Base-by-base conservation (phyloP, 768 basidiomycete species). In the Trametes elegans region DNA sequence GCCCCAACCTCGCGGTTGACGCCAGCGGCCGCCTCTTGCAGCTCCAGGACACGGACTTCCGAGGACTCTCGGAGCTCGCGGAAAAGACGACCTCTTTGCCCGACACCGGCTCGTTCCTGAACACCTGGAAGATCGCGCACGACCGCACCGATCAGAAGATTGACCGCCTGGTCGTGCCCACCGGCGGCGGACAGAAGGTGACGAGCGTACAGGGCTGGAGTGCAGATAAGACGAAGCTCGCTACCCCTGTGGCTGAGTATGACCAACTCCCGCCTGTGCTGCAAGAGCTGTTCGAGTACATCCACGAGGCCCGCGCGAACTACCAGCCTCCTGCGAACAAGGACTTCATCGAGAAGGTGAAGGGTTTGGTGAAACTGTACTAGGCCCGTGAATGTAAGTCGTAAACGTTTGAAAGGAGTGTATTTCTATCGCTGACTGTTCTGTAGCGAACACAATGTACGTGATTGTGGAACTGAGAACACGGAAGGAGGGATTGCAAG, bases 391-490 rank as follows among this genome's bases (percentile, higher is more conserved):
- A 13, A 21, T 21, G 19, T n/a, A n/a, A n/a, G n/a, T n/a, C n/a
- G n/a, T n/a, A n/a, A n/a, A n/a, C n/a, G n/a, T n/a, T n/a, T n/a
- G n/a, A n/a, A n/a, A n/a, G n/a, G n/a, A n/a, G n/a, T 3, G 19
- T 32, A 32, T 14, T 28, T 16, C 9, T 13, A 14, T 23, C 18
- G 7, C 18, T 13, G 9, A 7, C 23, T n/a, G 41, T 28, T 28
- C n/a, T 43, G 26, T 18, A 28, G 7, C 23, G 39, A 24, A 29
- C 29, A 21, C 28, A 41, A 21, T 23, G 88, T 35, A 88, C 89
- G 18, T 55, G 21, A 71, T 88, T 36, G 71, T 70, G 29, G 88
- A 90, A 59, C 62, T 68, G 41, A 76, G 75, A 23, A 41, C 19
- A 27, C 44, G 43, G 13, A 40, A 24, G 41, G 28, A 36, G 7